Evolutionary conservation across 2,329 filamentous ascomycete genomes (phyloP), one percentile per base, ranked within the genome.

Genomic region (Alternaria panax): DNA sequence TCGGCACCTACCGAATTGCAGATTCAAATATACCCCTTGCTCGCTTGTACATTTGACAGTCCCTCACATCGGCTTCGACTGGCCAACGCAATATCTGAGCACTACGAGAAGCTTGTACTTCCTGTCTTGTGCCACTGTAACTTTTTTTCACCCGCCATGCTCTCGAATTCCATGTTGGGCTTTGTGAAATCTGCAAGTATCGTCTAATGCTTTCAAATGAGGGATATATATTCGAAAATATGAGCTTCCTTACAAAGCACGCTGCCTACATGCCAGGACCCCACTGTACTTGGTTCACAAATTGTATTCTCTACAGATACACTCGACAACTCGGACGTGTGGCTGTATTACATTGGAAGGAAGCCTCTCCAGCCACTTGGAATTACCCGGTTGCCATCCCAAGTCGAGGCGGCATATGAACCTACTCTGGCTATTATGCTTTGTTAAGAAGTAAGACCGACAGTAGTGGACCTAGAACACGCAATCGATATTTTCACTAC

Each of bases 361-460:
- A 47, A 48, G 22, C 28, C 45, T 48, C 20, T n/a, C 45, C 28
- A 18, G 18, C 45, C 20, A 36, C 30, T 48, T 34, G 45, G 20
- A 36, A 46, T 54, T 36, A 46, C 30, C 51, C 27, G 46, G 40
- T 46, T 48, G 18, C 41, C 46, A 20, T 54, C 38, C 43, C 27
- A 9, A 20, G 28, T 41, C 40, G 30, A 20, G 48, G 52, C 18
- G 43, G 47, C 41, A 36, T 38, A 28, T 40, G 42, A 42, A 22
- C 52, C 45, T 51, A 42, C 38, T 45, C 41, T 40, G 32, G 46
- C 32, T 48, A 34, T 41, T 25, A 25, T 56, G 40, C 57, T 51
- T 51, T 59, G 57, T 59, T 51, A 52, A 56, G 57, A 47, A 27
- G 57, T 52, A 59, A 51, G 38, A 51, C 40, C 34, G 51, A 27